Conservation (phyloP, 192 early-diverging fungal species). For the Entomortierella beljakovae region DNA sequence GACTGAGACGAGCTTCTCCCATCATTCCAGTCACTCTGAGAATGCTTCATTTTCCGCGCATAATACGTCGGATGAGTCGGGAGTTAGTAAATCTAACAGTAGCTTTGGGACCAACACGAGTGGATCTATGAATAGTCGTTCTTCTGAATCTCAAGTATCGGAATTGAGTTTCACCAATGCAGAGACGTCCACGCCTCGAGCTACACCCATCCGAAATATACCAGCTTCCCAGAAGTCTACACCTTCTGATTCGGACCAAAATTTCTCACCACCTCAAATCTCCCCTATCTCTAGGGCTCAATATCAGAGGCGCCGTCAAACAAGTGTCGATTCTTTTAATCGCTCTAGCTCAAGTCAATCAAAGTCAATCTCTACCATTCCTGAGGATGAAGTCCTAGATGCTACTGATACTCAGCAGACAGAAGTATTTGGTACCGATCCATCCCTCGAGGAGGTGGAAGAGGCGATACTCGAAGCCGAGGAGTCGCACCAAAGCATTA, state of each 20-base stretch:
- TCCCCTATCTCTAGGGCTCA: background rate
- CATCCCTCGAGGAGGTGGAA: slow-evolving; percentile 10
- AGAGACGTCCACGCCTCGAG: slow-evolving; percentile 26
- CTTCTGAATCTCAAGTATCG: slow-evolving; percentile 23
- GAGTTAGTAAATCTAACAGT: background rate
- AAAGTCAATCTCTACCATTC: background rate
- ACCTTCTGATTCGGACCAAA: slow-evolving; percentile 15
- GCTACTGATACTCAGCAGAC: slow-evolving; percentile 1
- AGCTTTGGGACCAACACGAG: slow-evolving; percentile 5
- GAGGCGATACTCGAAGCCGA: slow-evolving; percentile 3
- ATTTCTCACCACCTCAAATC: slow-evolving; percentile 1
- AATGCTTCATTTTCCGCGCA: background rate
- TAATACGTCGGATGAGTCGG: slow-evolving; percentile 4
- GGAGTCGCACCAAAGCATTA: background rate
- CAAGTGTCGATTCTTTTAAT: background rate
- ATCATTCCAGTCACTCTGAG: slow-evolving; percentile 10
- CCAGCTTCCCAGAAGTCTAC: slow-evolving; percentile 12
- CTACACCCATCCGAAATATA: slow-evolving; percentile 7
- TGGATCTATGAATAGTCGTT: slow-evolving; percentile 22
- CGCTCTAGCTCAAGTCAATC: background rate
- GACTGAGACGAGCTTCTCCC: background rate
- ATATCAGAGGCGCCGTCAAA: background rate
- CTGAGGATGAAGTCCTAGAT: slow-evolving; percentile 1
- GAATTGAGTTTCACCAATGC: slow-evolving; percentile 22
- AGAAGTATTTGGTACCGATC: slow-evolving; percentile 21